Conservation (phyloP, 176 grass and related monocot species). For the Avena atlantica region DNA sequence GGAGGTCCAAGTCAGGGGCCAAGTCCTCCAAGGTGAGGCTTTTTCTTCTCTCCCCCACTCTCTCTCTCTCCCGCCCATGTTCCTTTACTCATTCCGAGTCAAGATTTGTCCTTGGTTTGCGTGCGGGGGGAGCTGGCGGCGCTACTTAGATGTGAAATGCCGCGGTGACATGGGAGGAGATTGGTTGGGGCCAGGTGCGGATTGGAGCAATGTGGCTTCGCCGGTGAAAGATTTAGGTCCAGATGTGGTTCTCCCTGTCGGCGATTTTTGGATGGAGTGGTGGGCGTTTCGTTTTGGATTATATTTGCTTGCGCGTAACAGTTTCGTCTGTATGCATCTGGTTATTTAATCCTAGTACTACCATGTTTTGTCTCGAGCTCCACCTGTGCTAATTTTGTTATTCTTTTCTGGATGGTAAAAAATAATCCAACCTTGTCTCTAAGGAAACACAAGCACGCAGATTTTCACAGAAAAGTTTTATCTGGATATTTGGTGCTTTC, state of each 20-base stretch:
- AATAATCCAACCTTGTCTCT: neutral
- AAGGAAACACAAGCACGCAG: neutral
- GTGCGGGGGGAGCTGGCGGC: neutral
- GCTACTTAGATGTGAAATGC: constrained; percentile 38
- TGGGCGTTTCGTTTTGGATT: constrained; percentile 40
- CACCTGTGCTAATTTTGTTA: constrained; percentile 20
- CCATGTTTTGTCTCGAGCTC: constrained; percentile 37
- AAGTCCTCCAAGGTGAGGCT: constrained; percentile 76
- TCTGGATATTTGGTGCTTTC: constrained; percentile 3
- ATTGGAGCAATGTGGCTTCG: constrained; percentile 48
- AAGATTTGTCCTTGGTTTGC: constrained; percentile 30
- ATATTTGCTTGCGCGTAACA: neutral
- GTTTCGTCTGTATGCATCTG: constrained; percentile 41
- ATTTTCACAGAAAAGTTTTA: neutral
- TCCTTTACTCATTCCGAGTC: neutral
- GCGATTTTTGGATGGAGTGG: constrained; percentile 36
- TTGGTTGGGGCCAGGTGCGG: neutral
- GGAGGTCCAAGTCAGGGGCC: constrained; percentile 72
- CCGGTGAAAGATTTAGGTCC: constrained; percentile 37
- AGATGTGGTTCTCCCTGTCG: constrained; percentile 31
- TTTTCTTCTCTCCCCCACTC: neutral
- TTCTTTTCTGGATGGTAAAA: neutral
- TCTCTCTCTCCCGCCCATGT: neutral
- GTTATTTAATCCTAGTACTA: neutral
- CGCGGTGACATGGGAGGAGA: neutral